Evolutionary conservation across 306 rosid species (phyloP).

Genomic region (Trichosanthes truncata): DNA sequence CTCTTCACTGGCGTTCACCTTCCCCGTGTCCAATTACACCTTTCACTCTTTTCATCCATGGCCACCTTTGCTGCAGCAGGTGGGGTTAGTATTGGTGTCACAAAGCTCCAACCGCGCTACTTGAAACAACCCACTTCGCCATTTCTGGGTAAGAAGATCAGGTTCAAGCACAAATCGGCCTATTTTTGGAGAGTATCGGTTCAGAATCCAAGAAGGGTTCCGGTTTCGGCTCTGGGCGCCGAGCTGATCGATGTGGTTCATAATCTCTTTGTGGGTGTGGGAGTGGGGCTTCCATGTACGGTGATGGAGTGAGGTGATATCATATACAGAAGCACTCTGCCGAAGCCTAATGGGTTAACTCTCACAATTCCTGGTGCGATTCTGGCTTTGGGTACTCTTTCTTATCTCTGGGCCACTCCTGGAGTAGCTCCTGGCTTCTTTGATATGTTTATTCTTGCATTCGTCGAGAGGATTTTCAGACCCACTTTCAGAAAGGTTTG

Average conservation of each 20-base stretch:
- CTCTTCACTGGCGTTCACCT: conserved; percentile 5
- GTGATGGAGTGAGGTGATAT: conserved; percentile 97
- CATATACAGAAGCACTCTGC: conserved; percentile 85
- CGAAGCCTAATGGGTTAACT: conserved; percentile 57
- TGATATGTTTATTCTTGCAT: conserved; percentile 97
- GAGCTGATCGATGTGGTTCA: conserved; percentile 46
- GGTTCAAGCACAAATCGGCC: conserved; percentile 21
- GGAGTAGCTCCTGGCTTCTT: conserved; percentile 96
- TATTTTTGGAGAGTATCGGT: conserved; percentile 8
- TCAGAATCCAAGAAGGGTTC: conserved; percentile 24
- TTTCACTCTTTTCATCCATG: conserved; percentile 22
- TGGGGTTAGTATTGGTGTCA: conserved; percentile 41
- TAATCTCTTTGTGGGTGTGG: conserved; percentile 66
- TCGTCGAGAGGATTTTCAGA: conserved; percentile 66
- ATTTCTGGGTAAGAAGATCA: conserved; percentile 50
- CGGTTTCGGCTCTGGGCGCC: conserved; percentile 28
- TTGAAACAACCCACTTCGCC: conserved; percentile 37
- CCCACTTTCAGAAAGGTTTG: conserved; percentile 69
- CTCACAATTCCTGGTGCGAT: conserved; percentile 64
- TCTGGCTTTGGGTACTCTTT: conserved; percentile 63
- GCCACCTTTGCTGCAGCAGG: conserved; percentile 49
- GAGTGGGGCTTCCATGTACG: conserved; percentile 84
- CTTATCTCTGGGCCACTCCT: conserved; percentile 95
- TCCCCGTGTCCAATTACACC: neutral
- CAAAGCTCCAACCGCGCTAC: conserved; percentile 39